Evolutionary conservation across 208 protist species (phyloP).

Genomic region (Lotmaria passim): DNA sequence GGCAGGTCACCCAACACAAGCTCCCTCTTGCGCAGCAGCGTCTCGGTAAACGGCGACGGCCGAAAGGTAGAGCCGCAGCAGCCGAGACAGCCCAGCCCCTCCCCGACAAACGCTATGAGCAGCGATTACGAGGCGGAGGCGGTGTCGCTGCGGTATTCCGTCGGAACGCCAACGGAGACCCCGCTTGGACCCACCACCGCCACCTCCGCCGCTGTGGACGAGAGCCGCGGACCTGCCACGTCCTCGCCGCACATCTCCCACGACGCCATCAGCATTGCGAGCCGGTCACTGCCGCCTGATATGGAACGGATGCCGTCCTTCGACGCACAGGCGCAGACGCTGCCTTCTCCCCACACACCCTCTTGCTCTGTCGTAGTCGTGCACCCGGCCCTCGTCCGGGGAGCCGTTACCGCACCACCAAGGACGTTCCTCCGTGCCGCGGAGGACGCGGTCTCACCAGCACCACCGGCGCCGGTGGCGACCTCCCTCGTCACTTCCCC

Average conservation of each 20-base stretch:
- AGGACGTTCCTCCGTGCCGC: too few relatives aligned
- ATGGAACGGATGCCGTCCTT: slow-evolving; percentile 11
- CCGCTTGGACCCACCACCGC: background rate
- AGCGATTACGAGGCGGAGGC: background rate
- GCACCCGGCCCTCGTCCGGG: slow-evolving; percentile 29
- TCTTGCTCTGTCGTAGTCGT: slow-evolving; percentile 29
- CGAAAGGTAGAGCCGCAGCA: background rate
- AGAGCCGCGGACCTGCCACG: background rate
- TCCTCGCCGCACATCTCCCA: background rate
- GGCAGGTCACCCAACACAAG: background rate
- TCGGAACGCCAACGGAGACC: slow-evolving; percentile 7
- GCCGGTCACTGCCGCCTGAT: background rate
- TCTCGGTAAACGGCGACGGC: background rate
- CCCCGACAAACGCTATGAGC: background rate
- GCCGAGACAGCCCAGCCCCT: background rate
- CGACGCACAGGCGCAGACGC: background rate
- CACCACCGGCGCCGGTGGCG: background rate
- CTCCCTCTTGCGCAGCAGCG: too few relatives aligned
- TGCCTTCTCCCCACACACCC: background rate
- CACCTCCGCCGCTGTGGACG: background rate
- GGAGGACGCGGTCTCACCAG: background rate
- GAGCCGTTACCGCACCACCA: background rate
- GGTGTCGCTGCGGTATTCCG: background rate
- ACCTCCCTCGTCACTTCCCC: slow-evolving; percentile 8
- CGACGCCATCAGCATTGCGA: background rate